Conservation (phyloP, 768 basidiomycete genomes). For the Termitomyces sp. region DNA sequence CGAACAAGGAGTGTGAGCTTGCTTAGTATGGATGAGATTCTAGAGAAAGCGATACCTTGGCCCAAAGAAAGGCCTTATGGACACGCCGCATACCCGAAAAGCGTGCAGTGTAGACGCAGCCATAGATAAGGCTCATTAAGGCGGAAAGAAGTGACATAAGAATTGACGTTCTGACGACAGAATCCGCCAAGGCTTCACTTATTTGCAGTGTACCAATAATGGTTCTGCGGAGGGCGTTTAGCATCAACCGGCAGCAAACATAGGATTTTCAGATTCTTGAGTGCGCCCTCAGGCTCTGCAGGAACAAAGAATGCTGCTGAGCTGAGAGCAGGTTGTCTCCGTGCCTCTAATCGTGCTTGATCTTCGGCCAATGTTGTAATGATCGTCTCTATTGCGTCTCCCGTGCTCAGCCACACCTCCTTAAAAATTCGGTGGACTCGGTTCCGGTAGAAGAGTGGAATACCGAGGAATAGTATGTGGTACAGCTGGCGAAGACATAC, state of each 20-base stretch:
- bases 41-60: slow-evolving; percentile 15
- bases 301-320: not conserved
- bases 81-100: slow-evolving; percentile 72
- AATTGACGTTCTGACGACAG: slow-evolving; percentile 57
- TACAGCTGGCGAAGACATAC: not conserved
- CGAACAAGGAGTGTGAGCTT: not conserved
- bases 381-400: not conserved
- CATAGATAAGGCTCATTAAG: slow-evolving; percentile 68
- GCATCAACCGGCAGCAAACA: slow-evolving; percentile 27
- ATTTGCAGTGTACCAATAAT: slow-evolving; percentile 69
- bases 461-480: not conserved
- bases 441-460: not conserved
- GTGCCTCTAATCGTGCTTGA: not conserved
- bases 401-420: not conserved
- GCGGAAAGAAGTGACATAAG: slow-evolving; percentile 64
- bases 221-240: slow-evolving; percentile 37
- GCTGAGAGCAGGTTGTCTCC: not conserved
- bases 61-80: slow-evolving; percentile 68
- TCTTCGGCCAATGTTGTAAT: not conserved
- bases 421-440: slow-evolving; percentile 1
- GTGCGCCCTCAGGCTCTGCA: not conserved
- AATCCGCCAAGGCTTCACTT: slow-evolving; percentile 46
- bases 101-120: slow-evolving; percentile 72
- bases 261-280: slow-evolving; percentile 19
- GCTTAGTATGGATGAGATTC: not conserved